Evolutionary conservation across 1,284 basidiomycete genomes (phyloP).

Genomic region (Trichosporon sp.): DNA sequence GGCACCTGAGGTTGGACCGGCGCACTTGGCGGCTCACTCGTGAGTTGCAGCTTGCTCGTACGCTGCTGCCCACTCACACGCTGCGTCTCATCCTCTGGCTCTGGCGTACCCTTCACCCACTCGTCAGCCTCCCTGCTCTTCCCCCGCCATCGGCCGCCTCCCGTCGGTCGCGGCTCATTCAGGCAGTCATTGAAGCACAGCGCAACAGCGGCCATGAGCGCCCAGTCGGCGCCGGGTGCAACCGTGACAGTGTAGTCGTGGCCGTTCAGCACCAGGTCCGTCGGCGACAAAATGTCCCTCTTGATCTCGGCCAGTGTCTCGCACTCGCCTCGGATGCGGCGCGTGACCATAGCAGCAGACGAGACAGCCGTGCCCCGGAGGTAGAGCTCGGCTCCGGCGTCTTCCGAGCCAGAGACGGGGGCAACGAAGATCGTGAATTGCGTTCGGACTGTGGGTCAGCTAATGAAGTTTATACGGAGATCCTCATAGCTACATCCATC

Average conservation of each 20-base stretch:
- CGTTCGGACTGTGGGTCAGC: neutral
- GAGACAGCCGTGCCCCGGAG: neutral
- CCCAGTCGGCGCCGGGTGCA: slow-evolving; percentile 48
- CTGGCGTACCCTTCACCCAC: neutral
- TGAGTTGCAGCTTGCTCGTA: too few relatives aligned
- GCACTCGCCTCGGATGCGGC: neutral
- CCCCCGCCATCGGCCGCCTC: neutral
- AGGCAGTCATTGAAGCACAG: slow-evolving; percentile 45
- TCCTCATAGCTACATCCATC: too few relatives aligned
- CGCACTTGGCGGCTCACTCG: too few relatives aligned
- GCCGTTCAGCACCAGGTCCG: neutral
- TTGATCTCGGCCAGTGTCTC: neutral
- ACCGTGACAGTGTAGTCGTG: slow-evolving; percentile 39
- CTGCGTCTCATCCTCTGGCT: neutral
- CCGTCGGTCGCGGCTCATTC: neutral
- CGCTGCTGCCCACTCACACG: too few relatives aligned
- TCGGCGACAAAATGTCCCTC: neutral
- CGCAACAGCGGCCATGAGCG: slow-evolving; percentile 47
- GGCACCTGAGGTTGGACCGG: too few relatives aligned
- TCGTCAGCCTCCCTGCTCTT: neutral
- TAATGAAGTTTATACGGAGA: too few relatives aligned
- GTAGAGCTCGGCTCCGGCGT: neutral
- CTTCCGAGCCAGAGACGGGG: neutral
- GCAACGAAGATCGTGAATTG: neutral
- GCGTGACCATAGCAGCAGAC: neutral